Evolutionary conservation across 208 protist species (phyloP).

Genomic region (Kentomonas sorsogonicus): DNA sequence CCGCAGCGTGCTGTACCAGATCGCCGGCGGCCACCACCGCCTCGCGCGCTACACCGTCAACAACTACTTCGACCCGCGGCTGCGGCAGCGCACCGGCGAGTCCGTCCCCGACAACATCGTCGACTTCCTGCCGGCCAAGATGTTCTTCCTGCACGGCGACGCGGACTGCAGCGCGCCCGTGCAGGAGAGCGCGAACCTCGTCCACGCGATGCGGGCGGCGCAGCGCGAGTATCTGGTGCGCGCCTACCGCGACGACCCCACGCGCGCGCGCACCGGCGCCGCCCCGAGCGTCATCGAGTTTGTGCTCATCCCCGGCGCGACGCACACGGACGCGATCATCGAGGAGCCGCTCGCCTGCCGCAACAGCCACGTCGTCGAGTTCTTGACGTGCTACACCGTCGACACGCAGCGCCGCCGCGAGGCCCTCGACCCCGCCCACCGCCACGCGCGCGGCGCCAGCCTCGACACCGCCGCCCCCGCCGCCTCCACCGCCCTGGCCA

Average conservation of each 20-base stretch:
- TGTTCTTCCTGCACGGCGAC: constrained; percentile 84
- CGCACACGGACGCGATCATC: constrained; percentile 79
- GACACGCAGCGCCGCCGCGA: neutral
- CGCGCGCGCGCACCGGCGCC: constrained; percentile 19
- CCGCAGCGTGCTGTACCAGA: constrained; percentile 52
- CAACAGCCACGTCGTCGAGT: constrained; percentile 65
- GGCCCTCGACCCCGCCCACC: constrained; percentile 4
- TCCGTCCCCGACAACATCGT: constrained; percentile 71
- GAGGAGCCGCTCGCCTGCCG: constrained; percentile 60
- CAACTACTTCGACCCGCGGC: constrained; percentile 65
- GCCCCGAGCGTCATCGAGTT: constrained; percentile 53
- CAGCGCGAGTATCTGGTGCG: constrained; percentile 43
- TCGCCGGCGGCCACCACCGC: constrained; percentile 51
- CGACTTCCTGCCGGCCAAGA: constrained; percentile 72
- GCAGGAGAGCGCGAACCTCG: constrained; percentile 70
- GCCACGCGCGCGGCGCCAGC: neutral
- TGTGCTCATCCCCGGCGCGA: constrained; percentile 59
- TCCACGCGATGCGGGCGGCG: constrained; percentile 55
- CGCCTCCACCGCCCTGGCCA: constrained; percentile 2
- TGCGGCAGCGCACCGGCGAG: constrained; percentile 41
- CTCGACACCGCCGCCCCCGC: neutral
- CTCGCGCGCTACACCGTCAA: constrained; percentile 56
- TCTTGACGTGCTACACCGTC: constrained; percentile 48
- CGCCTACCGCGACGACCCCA: constrained; percentile 11
- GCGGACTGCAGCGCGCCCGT: constrained; percentile 71